Evolutionary conservation across 192 early-diverging fungal genomes (phyloP), one percentile per base, ranked within the genome.

Genomic region (Gamsiella multidivaricata): DNA sequence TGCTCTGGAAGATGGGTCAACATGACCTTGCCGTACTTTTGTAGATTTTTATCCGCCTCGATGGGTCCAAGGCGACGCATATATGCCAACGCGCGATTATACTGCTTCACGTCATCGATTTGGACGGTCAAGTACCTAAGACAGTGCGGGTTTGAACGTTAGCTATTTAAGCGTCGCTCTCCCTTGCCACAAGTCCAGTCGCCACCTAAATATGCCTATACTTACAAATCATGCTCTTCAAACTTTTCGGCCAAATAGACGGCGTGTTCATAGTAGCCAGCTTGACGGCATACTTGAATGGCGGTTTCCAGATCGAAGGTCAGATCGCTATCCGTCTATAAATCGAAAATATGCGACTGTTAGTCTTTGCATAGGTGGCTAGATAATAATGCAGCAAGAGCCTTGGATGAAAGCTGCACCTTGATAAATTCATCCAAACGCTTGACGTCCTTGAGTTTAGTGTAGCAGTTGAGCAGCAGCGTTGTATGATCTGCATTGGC

Each of bases 401-500:
- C 3, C n/a, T n/a, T n/a, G n/a, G 23, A 58, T 1, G 9, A 46
- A 3, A 41, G 34, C 29, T 47, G 23, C 46, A 87, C 86, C 84
- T 92, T 91, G 60, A 99, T 93, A 71, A 99, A 98, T 76, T 88
- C 87, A 80, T 96, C 91, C 6, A 99, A 75, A n/a, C 90, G 66
- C 50, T 87, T 86, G 18, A 94, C 90, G 80, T 95, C 95, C 60
- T 93, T 92, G 28, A 97, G 84, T 80, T 98, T 97, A 8, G 96
- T 95, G 79, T 99, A 99, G 85, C 97, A 99, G 78, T 97, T 98
- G 15, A 99, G 84, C 45, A 99, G 82, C 63, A 98, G 81, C 2
- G 97, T 99, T 0, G 97, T 99, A 78, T 99, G 97, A 70, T 99
- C 96, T 2, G 91, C 85, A 46, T 94, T 97, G 18, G 96, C 97